Conservation (phyloP, 78 protist species). For the Speleostelium caveatum region DNA sequence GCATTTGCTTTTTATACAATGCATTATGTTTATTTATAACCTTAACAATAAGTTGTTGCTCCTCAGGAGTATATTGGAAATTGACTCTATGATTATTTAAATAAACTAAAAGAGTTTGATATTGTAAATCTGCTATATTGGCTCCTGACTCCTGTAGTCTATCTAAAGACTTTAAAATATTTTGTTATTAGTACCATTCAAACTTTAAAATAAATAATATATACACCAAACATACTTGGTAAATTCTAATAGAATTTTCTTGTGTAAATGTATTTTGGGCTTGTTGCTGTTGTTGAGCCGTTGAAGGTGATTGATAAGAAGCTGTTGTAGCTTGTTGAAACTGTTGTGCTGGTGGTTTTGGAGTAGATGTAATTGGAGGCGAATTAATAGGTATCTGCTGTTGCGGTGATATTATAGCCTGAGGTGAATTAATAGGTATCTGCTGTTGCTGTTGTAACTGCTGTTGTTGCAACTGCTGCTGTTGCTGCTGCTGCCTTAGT, state of each 20-base stretch:
- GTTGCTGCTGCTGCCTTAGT: conserved; percentile 1
- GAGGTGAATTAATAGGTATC: not conserved
- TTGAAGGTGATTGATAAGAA: no score
- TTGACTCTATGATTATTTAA: not conserved
- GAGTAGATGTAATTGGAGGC: no score
- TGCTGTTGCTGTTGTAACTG: not conserved
- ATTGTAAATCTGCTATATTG: not conserved
- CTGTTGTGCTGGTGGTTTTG: no score
- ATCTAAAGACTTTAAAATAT: not conserved
- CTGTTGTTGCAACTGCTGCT: not conserved
- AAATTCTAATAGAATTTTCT: no score
- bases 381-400: no score
- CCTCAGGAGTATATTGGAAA: not conserved
- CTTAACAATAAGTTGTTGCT: not conserved
- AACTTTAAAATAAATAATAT: not conserved
- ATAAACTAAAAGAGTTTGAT: not conserved
- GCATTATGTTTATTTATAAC: not conserved
- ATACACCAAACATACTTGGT: no score
- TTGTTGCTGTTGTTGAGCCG: conserved; percentile 13
- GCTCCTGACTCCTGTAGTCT: not conserved
- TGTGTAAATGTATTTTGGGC: not conserved
- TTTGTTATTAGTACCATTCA: not conserved
- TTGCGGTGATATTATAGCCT: no score
- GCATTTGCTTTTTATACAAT: not conserved
- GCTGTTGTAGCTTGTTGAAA: no score